Percentiles rank a stretch among this genome's conserved stretches.
Conservation (phyloP, 1,139 yeast genomes). For the Debaryomycetaceae sp. region DNA sequence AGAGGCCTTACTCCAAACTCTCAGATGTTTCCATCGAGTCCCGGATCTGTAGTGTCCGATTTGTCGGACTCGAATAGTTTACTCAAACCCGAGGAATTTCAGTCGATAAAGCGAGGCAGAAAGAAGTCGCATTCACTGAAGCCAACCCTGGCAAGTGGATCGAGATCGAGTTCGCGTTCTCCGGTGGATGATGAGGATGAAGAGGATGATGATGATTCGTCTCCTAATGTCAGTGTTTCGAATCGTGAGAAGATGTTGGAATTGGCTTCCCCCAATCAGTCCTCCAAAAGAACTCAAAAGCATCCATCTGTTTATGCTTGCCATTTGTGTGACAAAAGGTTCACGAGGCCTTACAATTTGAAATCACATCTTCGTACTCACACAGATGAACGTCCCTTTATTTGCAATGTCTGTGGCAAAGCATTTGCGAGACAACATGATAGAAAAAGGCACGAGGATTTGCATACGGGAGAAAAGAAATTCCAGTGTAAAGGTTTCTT, state of each 20-base stretch:
- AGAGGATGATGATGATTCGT: constrained; percentile 10
- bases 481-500: constrained; percentile 78
- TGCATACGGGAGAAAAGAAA: constrained; percentile 88
- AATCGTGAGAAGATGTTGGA: constrained; percentile 61
- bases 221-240: constrained; percentile 13
- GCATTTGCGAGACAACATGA: constrained; percentile 97
- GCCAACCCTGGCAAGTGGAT: constrained; percentile 15
- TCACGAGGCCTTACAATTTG: constrained; percentile 88
- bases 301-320: constrained; percentile 83
- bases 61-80: constrained; percentile 12
- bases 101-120: constrained; percentile 31
- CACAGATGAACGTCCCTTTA: constrained; percentile 89
- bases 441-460: constrained; percentile 86
- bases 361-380: constrained; percentile 91
- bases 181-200: constrained; percentile 5
- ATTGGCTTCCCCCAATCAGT: constrained; percentile 51
- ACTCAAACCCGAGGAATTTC: constrained; percentile 36
- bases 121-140: constrained; percentile 25
- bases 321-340: constrained; percentile 77
- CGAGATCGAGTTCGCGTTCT: constrained; percentile 14
- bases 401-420: constrained; percentile 83
- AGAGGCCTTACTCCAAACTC: constrained; percentile 17
- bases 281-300: constrained; percentile 59
- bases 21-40: constrained; percentile 15
- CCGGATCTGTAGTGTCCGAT: constrained; percentile 11